These are phyloP conservation scores for Chlamydomonas applanata DNA, from an alignment of 139 green algal genomes.

Conservation along the genomic window DNA sequence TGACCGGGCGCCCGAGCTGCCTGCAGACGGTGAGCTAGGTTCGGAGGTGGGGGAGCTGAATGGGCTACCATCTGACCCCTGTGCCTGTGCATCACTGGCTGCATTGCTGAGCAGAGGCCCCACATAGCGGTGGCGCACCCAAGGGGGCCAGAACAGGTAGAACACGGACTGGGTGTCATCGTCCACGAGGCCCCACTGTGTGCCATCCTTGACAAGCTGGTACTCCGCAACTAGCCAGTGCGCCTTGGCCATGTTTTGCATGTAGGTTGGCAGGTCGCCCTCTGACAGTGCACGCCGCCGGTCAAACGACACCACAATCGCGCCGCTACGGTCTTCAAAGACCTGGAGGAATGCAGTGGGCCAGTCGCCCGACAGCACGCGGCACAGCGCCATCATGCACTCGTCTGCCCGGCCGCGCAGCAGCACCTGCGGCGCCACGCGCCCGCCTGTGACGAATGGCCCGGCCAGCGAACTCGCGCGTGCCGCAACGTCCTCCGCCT, in stretches of 20 bases:
- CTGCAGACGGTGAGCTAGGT: too few species aligned
- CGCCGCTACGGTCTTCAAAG: conserved; percentile 44
- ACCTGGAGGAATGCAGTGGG: conserved; percentile 43
- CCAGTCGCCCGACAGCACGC: conserved; percentile 38
- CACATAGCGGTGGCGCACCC: conserved; percentile 33
- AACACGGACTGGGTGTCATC: conserved; percentile 24
- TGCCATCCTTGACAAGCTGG: conserved; percentile 34
- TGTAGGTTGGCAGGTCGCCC: conserved; percentile 45
- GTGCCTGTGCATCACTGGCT: background rate
- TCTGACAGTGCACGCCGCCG: conserved; percentile 18
- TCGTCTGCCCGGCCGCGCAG: conserved; percentile 37
- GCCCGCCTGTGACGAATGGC: conserved; percentile 8
- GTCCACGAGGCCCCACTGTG: conserved; percentile 40
- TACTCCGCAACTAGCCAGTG: conserved; percentile 19
- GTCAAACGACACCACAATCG: conserved; percentile 42
- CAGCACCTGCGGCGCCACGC: background rate
- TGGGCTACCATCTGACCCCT: too few species aligned
- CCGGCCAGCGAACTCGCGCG: background rate
- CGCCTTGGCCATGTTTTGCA: conserved; percentile 34
- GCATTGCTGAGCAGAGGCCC: background rate
- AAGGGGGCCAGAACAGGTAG: conserved; percentile 40
- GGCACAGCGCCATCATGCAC: conserved; percentile 45
- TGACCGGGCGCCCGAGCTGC: background rate
- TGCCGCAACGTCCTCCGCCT: background rate
- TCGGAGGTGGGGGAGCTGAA: too few species aligned